Conservation (phyloP, 257 asterid genomes). For the Craterostigma plantagineum region DNA sequence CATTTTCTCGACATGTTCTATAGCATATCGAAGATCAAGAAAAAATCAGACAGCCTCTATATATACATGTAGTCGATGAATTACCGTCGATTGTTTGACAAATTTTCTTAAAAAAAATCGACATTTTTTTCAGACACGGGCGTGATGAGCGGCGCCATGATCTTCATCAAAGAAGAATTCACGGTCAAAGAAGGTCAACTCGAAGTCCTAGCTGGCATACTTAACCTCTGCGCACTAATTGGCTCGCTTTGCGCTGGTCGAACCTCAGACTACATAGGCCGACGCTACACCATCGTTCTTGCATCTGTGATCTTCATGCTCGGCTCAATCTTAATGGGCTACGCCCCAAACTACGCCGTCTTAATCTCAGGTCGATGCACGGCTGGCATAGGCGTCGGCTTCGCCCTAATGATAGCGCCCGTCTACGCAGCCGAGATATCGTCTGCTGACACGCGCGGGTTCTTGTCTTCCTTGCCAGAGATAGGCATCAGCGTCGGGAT, state of each 20-base stretch:
- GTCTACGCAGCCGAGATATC: conserved; percentile 70
- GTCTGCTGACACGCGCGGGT: conserved; percentile 45
- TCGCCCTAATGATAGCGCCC: conserved; percentile 79
- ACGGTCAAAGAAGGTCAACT: conserved; percentile 24
- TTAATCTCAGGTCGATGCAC: conserved; percentile 37
- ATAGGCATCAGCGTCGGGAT: conserved; percentile 51
- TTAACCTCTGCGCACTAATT: conserved; percentile 46
- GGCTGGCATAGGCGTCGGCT: conserved; percentile 72
- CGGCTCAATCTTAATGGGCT: conserved; percentile 62
- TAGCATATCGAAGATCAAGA: background rate
- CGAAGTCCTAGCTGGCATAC: conserved; percentile 49
- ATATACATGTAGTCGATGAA: background rate
- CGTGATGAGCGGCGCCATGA: conserved; percentile 80
- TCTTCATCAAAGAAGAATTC: conserved; percentile 56
- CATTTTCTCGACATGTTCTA: background rate
- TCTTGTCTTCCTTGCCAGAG: conserved; percentile 50
- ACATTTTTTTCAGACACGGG: conserved; percentile 44
- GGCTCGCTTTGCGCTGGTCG: conserved; percentile 63
- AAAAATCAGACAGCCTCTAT: background rate
- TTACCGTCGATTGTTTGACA: background rate
- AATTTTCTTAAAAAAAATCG: background rate
- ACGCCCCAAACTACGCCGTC: conserved; percentile 32
- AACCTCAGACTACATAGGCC: conserved; percentile 48
- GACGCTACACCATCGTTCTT: conserved; percentile 34
- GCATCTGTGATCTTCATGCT: conserved; percentile 46